phyloP scores from a whole-genome alignment of 2,329 filamentous ascomycete species.

The Exophiala xenobiotica region DNA sequence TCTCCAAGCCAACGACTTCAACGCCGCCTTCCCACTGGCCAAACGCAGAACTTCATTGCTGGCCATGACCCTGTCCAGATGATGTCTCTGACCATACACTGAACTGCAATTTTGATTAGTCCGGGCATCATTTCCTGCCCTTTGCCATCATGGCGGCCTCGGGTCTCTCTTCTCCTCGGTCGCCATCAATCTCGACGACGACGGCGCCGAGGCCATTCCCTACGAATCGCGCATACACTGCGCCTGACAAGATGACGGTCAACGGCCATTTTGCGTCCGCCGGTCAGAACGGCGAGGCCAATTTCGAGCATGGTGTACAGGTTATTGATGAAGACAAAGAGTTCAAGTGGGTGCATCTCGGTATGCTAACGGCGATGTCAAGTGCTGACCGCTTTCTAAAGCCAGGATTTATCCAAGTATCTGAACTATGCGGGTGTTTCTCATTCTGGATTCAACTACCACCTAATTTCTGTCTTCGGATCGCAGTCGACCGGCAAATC shows the following conservation, averaged over 20 bases:
- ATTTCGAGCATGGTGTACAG: constrained; percentile 90
- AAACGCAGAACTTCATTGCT: not conserved
- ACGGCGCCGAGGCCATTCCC: constrained; percentile 18
- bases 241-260: constrained; percentile 41
- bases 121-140: not conserved
- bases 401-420: constrained; percentile 76
- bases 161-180: constrained; percentile 23
- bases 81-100: constrained; percentile 1
- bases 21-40: not conserved
- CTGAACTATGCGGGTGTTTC: constrained; percentile 76
- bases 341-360: constrained; percentile 73
- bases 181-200: constrained; percentile 16
- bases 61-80: not conserved
- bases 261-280: constrained; percentile 49
- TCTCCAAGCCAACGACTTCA: not conserved
- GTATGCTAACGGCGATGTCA: not conserved
- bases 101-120: not conserved
- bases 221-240: constrained; percentile 30
- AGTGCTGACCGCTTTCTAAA: constrained; percentile 40
- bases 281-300: constrained; percentile 39
- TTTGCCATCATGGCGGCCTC: constrained; percentile 27
- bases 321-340: constrained; percentile 95
- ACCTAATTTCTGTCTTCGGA: constrained; percentile 97
- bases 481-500: constrained; percentile 99
- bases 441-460: constrained; percentile 95